Evolutionary conservation across 148 eudicot genomes (phyloP).

Genomic region (Cornus controversa): DNA sequence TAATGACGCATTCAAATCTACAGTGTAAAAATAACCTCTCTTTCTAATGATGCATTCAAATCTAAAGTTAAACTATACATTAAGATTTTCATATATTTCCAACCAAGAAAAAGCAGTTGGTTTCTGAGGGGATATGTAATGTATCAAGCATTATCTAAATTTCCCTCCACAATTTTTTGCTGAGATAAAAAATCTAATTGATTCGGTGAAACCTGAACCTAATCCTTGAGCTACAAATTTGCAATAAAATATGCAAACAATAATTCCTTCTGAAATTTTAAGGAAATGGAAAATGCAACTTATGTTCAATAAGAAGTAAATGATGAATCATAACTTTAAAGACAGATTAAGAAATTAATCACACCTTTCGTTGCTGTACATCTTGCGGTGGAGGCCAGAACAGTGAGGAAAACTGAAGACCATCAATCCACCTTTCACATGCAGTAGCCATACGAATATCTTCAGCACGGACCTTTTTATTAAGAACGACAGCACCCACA

Average conservation of each 20-base stretch:
- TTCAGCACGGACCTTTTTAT: not conserved
- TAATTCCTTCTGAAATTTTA: not conserved
- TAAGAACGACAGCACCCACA: conserved; percentile 14
- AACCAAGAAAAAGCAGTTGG: too few species aligned
- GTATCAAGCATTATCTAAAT: not conserved
- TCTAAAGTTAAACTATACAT: too few species aligned
- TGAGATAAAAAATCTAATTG: not conserved
- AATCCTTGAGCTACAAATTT: not conserved
- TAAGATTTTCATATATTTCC: too few species aligned
- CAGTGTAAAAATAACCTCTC: too few species aligned
- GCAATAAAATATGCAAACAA: not conserved
- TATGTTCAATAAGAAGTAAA: not conserved
- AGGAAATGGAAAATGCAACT: not conserved
- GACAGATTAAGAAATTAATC: not conserved
- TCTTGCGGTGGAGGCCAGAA: conserved; percentile 95
- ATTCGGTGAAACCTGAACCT: not conserved
- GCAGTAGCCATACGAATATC: conserved; percentile 52
- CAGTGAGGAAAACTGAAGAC: conserved; percentile 80
- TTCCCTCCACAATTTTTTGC: not conserved
- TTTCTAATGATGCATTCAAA: too few species aligned
- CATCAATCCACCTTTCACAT: conserved; percentile 82
- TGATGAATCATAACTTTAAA: not conserved
- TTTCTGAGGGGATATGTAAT: too few species aligned
- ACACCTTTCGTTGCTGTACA: conserved; percentile 73
- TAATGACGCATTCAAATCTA: not conserved